A percentile compares a stretch with the other conserved stretches of the same genome.
These are phyloP conservation scores for Biscogniauxia marginata DNA, from an alignment of 2,329 filamentous ascomycete species.

Conservation along the genomic window DNA sequence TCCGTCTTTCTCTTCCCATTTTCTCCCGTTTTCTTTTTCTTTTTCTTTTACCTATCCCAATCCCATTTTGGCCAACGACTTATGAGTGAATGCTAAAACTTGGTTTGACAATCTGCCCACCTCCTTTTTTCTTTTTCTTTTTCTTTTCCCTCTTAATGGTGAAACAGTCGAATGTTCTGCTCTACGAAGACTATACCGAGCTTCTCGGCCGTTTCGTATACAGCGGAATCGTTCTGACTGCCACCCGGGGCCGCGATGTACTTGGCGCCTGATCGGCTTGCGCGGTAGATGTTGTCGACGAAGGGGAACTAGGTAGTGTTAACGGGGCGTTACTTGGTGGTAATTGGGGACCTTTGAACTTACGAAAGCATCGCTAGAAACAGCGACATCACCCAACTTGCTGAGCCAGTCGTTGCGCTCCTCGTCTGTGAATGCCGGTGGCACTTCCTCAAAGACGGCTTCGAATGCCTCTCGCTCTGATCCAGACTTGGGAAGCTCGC, in stretches of 20 bases:
- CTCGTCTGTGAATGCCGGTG: constrained; percentile 74
- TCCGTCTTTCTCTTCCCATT: background rate
- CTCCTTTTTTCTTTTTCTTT: background rate
- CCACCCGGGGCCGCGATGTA: constrained; percentile 93
- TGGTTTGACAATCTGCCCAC: background rate
- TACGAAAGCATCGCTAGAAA: constrained; percentile 95
- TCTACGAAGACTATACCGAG: constrained; percentile 92
- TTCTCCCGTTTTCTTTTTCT: background rate
- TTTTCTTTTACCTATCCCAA: background rate
- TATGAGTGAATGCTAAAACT: background rate
- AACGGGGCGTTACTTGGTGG: constrained; percentile 13
- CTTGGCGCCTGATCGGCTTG: constrained; percentile 83
- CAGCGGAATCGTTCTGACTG: constrained; percentile 79
- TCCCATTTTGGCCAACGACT: background rate
- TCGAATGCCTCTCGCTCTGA: constrained; percentile 86
- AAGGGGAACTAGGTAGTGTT: constrained; percentile 76
- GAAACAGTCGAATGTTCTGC: constrained; percentile 91
- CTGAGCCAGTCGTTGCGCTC: constrained; percentile 85
- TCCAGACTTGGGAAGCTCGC: constrained; percentile 79
- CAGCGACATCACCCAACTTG: constrained; percentile 77
- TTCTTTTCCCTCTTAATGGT: constrained; percentile 63
- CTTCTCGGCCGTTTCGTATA: constrained; percentile 88
- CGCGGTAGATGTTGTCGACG: constrained; percentile 95
- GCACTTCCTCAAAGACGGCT: constrained; percentile 85
- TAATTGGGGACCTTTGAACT: constrained; percentile 38